Evolutionary conservation across 2,329 filamentous ascomycete genomes (phyloP), one percentile per base, ranked within the genome.

Genomic region (Metarhizium album): DNA sequence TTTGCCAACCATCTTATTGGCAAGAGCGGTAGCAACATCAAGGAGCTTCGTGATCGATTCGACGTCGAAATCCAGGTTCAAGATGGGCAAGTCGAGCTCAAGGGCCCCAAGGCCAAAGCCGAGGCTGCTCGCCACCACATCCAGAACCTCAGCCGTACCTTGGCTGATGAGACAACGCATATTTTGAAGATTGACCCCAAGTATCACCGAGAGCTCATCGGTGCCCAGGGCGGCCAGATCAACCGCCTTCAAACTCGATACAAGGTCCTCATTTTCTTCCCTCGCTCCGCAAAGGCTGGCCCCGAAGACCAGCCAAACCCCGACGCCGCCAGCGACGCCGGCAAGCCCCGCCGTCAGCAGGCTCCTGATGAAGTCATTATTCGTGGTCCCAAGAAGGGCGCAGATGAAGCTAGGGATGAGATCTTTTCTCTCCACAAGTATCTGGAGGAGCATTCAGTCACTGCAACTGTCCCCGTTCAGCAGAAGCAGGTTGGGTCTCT

Each of bases 181-280:
- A 74, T 82, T 13, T 75, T 98, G 50, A 95, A 94, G 75, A 86
- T 98, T 59, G 88, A 94, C 52, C 86, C 91, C 50, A 89, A 95
- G 70, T 97, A 86, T 69, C 93, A 98, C 70, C 82, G 89, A 53
- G 90, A 96, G 65, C 76, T 98, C 50, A 98, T 98, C 60, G 93
- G 93, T 46, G 80, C 87, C 20, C 84, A 87, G 61, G 93, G 93
- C 53, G 81, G 76, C 62, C 87, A 94, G 64, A 91, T 98, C 63
- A 93, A 93, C 71, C 85, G 87, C 58, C 79, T 98, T 23, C 90
- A 98, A 70, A 88, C 84, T 51, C 86, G 90, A 45, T 96, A 98
- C 75, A 85, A 86, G 64, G 93, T 98, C 42, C 83, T 90, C 55
- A 93, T 98, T 60, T 91, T 96, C 71, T 98, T 98, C 75, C 93